phyloP scores from a whole-genome alignment of 78 protist genomes.

The Chrysochromulina tobinii region DNA sequence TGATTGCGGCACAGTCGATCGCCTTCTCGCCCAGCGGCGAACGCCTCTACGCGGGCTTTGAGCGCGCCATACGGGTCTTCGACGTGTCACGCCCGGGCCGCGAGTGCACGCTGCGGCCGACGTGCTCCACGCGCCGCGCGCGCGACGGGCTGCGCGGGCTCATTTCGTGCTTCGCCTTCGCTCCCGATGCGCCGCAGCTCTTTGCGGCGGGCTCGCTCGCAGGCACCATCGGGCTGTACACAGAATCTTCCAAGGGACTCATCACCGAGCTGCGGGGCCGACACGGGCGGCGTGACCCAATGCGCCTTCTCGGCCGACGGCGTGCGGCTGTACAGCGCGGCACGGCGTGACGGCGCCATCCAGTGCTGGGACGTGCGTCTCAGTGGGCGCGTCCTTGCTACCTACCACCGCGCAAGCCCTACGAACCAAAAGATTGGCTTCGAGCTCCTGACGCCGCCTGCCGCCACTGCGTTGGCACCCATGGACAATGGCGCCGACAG shows the following conservation, averaged over 20 bases:
- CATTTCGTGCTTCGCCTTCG: constrained; percentile 32
- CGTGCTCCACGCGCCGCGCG: not conserved
- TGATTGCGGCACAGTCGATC: not conserved
- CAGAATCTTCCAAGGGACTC: not conserved
- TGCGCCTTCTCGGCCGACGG: constrained; percentile 15
- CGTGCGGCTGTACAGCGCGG: not conserved
- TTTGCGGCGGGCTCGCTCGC: constrained; percentile 31
- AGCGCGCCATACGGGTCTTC: constrained; percentile 29
- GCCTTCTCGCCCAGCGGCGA: constrained; percentile 1
- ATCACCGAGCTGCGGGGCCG: not conserved
- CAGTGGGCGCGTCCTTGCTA: not conserved
- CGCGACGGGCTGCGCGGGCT: constrained; percentile 23
- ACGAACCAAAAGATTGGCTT: constrained; percentile 49
- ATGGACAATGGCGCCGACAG: not conserved
- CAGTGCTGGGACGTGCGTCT: constrained; percentile 18
- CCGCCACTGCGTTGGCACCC: too few species aligned
- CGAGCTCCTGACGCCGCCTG: not conserved
- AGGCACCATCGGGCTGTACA: not conserved
- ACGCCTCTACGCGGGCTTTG: constrained; percentile 5
- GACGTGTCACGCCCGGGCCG: constrained; percentile 32
- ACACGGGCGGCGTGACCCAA: constrained; percentile 45
- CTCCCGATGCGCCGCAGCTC: not conserved
- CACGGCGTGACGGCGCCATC: constrained; percentile 37
- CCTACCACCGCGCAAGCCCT: not conserved
- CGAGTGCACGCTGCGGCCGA: not conserved